These are phyloP conservation scores for Coemansia sp. DNA, from an alignment of 371 early-diverging fungal genomes.

Conservation along the genomic window DNA sequence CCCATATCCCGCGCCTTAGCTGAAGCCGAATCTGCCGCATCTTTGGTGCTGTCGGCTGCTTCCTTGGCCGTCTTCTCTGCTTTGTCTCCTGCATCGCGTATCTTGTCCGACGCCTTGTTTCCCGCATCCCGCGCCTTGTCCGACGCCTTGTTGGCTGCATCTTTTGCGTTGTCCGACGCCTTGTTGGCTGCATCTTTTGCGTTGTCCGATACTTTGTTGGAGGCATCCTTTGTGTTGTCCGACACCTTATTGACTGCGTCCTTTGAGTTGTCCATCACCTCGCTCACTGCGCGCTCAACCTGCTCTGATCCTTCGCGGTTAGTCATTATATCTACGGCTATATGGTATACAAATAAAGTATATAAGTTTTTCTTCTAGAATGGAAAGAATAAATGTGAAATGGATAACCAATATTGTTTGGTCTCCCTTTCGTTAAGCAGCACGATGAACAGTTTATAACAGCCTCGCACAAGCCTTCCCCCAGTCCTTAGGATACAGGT, in stretches of 20 bases:
- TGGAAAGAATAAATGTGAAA: neutral
- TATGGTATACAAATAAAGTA: too few species aligned
- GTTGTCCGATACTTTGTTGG: slow-evolving; percentile 6
- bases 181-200: slow-evolving; percentile 20
- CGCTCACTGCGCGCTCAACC: slow-evolving; percentile 21
- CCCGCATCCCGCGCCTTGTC: slow-evolving; percentile 12
- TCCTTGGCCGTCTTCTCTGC: slow-evolving; percentile 12
- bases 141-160: slow-evolving; percentile 13
- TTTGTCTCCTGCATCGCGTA: slow-evolving; percentile 13
- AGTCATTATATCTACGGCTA: neutral
- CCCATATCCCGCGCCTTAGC: too few species aligned
- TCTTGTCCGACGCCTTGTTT: slow-evolving; percentile 18
- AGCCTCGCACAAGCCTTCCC: neutral
- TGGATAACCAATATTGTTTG: too few species aligned
- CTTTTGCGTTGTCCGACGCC: slow-evolving; percentile 19
- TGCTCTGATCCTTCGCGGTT: slow-evolving; percentile 20
- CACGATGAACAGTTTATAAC: neutral
- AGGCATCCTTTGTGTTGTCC: slow-evolving; percentile 11
- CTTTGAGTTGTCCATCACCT: slow-evolving; percentile 30
- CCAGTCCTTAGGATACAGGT: neutral
- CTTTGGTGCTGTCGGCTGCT: slow-evolving; percentile 7
- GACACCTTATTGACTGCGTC: slow-evolving; percentile 10
- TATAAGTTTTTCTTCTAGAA: too few species aligned
- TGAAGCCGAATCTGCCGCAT: slow-evolving; percentile 8
- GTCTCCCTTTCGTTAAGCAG: neutral